Conservation (phyloP, 1,139 yeast species). For the Debaryomycetaceae sp. region DNA sequence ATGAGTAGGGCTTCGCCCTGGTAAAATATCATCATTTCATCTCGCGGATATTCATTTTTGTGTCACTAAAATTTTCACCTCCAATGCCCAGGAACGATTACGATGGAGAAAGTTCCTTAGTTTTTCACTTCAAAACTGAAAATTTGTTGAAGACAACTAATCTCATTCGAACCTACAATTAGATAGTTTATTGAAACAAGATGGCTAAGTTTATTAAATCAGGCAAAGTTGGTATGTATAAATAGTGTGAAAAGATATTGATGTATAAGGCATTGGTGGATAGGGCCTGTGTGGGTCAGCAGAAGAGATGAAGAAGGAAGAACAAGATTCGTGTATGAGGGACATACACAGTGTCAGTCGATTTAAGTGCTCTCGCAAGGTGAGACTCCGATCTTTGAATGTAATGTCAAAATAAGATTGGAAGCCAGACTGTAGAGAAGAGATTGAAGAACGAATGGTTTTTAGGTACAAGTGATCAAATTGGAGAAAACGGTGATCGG, state of each 20-base stretch:
- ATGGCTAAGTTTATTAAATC: slow-evolving; percentile 98
- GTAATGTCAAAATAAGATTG: too few species aligned
- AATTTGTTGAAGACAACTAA: neutral
- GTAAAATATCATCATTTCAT: neutral
- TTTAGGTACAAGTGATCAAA: too few species aligned
- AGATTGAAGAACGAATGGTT: too few species aligned
- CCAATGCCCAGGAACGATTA: neutral
- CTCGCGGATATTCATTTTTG: slow-evolving; percentile 4
- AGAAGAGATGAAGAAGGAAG: too few species aligned
- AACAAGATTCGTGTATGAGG: too few species aligned
- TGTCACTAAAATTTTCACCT: slow-evolving; percentile 6
- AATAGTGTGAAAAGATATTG: neutral
- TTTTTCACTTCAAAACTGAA: neutral
- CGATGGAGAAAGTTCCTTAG: slow-evolving; percentile 1
- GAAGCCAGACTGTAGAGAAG: too few species aligned
- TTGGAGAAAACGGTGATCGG: too few species aligned
- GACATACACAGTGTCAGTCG: too few species aligned
- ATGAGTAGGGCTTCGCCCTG: neutral
- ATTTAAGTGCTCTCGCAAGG: too few species aligned
- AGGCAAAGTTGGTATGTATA: slow-evolving; percentile 97
- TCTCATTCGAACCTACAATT: neutral
- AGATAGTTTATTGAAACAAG: slow-evolving; percentile 20
- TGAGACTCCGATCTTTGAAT: too few species aligned
- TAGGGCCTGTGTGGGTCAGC: too few species aligned
- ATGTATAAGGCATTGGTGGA: neutral